Evolutionary conservation across 305 asterid genomes (phyloP).

Genomic region (Galium porrigens): DNA sequence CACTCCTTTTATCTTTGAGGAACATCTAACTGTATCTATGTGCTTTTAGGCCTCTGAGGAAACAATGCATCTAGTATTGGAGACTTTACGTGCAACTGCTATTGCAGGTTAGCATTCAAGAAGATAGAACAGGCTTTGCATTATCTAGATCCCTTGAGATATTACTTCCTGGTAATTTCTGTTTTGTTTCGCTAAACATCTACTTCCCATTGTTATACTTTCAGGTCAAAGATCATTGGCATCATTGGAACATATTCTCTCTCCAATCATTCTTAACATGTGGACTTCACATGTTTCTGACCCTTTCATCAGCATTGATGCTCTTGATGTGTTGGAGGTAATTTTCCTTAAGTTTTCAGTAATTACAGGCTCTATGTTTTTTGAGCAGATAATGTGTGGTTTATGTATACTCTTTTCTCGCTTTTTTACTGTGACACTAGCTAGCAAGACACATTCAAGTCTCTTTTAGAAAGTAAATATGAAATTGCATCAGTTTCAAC

Average conservation of each 20-base stretch:
- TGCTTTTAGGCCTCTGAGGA: slow-evolving; percentile 85
- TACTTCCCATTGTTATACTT: slow-evolving; percentile 17
- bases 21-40: slow-evolving; percentile 15
- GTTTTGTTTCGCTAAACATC: slow-evolving; percentile 2
- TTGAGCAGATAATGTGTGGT: not conserved
- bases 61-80: slow-evolving; percentile 92
- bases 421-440: no score
- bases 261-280: slow-evolving; percentile 78
- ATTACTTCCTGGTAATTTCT: slow-evolving; percentile 9
- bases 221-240: slow-evolving; percentile 54
- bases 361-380: not conserved
- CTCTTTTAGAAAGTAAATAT: not conserved
- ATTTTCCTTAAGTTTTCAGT: not conserved
- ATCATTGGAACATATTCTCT: slow-evolving; percentile 58
- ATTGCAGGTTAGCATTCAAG: slow-evolving; percentile 54
- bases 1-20: slow-evolving; percentile 15
- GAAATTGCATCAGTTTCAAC: not conserved
- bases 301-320: slow-evolving; percentile 87
- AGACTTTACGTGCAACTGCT: slow-evolving; percentile 75
- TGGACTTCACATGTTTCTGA: slow-evolving; percentile 89
- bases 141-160: slow-evolving; percentile 3
- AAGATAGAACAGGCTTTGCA: not conserved
- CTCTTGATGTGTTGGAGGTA: slow-evolving; percentile 94
- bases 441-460: not conserved
- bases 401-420: not conserved